phyloP scores from a whole-genome alignment of 495 filamentous ascomycete species.

The Schizothecium vesticola region DNA sequence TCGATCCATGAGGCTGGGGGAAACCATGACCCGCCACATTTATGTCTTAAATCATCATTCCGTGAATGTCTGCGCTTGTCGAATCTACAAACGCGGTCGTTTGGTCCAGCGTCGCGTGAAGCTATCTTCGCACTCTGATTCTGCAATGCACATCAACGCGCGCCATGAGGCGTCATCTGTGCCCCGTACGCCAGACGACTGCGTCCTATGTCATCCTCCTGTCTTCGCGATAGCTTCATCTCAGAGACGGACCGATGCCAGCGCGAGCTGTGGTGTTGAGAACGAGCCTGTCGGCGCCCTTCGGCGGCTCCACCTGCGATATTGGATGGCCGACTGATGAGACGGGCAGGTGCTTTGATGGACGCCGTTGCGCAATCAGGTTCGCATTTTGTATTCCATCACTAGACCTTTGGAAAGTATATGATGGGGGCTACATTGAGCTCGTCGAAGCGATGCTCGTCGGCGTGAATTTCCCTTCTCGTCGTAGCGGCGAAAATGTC shows the following conservation, averaged over 20 bases:
- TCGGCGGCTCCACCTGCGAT: background rate
- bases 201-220: too few species aligned
- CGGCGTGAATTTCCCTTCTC: conserved; percentile 17
- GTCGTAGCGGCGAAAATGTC: conserved; percentile 1
- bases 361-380: background rate
- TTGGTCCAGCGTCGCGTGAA: background rate
- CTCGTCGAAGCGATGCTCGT: background rate
- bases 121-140: background rate
- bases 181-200: background rate
- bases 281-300: background rate
- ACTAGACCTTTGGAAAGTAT: background rate
- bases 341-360: background rate
- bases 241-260: background rate
- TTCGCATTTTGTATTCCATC: background rate
- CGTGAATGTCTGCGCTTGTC: background rate
- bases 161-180: background rate
- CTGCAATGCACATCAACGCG: background rate
- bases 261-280: background rate
- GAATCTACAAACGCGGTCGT: background rate
- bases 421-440: background rate
- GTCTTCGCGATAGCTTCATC: background rate
- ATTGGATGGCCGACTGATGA: background rate
- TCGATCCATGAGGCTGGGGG: conserved; percentile 77
- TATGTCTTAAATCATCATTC: conserved; percentile 1
- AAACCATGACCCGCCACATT: conserved; percentile 82